A percentile compares a stretch with the other conserved stretches of the same genome.
Conservation (phyloP, 2,329 filamentous ascomycete species). For the Calonectria multiphialidica region DNA sequence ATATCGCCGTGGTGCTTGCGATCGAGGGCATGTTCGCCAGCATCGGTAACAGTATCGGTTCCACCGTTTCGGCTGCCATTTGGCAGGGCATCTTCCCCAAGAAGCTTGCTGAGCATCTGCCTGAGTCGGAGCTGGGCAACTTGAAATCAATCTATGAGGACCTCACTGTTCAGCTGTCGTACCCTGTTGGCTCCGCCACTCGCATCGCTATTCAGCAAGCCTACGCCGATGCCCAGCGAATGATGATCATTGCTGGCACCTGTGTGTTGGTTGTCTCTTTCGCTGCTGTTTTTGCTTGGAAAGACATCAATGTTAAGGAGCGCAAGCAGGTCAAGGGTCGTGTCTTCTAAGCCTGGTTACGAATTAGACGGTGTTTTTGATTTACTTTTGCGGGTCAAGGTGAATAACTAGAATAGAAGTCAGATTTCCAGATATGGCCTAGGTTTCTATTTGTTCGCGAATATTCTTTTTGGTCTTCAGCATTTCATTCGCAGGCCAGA, state of each 20-base stretch:
- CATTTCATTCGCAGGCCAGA: no score
- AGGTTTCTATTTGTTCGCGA: no score
- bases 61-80: slow-evolving; percentile 23
- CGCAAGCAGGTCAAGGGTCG: slow-evolving; percentile 29
- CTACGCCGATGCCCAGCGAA: slow-evolving; percentile 58
- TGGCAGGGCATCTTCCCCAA: slow-evolving; percentile 49
- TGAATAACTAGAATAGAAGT: no score
- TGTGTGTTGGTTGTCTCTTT: slow-evolving; percentile 30
- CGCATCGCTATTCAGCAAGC: slow-evolving; percentile 56
- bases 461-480: no score
- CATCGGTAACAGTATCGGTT: slow-evolving; percentile 25
- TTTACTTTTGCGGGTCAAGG: no score
- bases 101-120: slow-evolving; percentile 51
- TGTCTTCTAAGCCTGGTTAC: slow-evolving; percentile 9
- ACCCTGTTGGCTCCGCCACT: slow-evolving; percentile 51
- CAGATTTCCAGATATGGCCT: no score
- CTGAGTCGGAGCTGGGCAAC: slow-evolving; percentile 43
- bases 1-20: slow-evolving; percentile 22
- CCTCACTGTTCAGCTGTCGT: slow-evolving; percentile 48
- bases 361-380: background rate
- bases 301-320: slow-evolving; percentile 37
- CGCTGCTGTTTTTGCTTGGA: slow-evolving; percentile 34
- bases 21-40: slow-evolving; percentile 28
- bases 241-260: slow-evolving; percentile 46
- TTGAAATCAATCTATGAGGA: slow-evolving; percentile 56